Evolutionary conservation across 2,329 filamentous ascomycete genomes (phyloP).

Genomic region (Xylariales sp.): DNA sequence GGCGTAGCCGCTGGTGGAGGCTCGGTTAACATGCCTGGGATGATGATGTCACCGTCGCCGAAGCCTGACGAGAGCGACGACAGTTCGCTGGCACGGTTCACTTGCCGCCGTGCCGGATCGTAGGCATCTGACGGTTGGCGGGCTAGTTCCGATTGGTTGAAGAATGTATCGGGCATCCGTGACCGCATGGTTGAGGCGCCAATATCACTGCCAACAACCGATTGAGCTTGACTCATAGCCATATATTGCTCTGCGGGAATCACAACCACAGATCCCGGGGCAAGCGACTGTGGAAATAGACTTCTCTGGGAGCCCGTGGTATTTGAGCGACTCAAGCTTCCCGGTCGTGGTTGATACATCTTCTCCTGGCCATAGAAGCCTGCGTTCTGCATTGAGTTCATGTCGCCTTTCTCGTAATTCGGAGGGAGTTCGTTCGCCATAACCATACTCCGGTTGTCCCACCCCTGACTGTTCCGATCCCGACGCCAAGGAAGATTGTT

Average conservation of each 20-base stretch:
- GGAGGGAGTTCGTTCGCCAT: slow-evolving; percentile 20
- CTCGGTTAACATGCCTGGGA: slow-evolving; percentile 28
- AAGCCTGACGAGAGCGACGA: slow-evolving; percentile 63
- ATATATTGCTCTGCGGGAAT: slow-evolving; percentile 12
- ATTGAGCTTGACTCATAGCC: slow-evolving; percentile 8
- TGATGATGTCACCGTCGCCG: slow-evolving; percentile 55
- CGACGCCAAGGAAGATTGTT: slow-evolving; percentile 16
- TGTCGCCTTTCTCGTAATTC: slow-evolving; percentile 18
- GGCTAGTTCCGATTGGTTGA: slow-evolving; percentile 34
- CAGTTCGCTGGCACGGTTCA: slow-evolving; percentile 42
- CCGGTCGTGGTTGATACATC: slow-evolving; percentile 12
- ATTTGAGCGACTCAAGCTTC: slow-evolving; percentile 14
- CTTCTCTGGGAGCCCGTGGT: slow-evolving; percentile 14
- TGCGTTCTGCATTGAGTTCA: slow-evolving; percentile 18
- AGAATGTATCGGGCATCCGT: slow-evolving; percentile 32
- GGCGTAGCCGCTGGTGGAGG: slow-evolving; percentile 7
- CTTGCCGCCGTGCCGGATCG: slow-evolving; percentile 28
- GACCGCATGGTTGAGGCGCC: slow-evolving; percentile 22
- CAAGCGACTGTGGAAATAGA: slow-evolving; percentile 13
- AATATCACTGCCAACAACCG: background rate
- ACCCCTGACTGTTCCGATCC: slow-evolving; percentile 11
- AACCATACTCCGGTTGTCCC: slow-evolving; percentile 11
- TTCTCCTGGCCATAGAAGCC: slow-evolving; percentile 21
- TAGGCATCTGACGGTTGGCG: slow-evolving; percentile 33
- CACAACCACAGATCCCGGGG: slow-evolving; percentile 11